Evolutionary conservation across 192 early-diverging fungal species (phyloP), one percentile per base, ranked within the genome.

Genomic region (Gigaspora rosea): DNA sequence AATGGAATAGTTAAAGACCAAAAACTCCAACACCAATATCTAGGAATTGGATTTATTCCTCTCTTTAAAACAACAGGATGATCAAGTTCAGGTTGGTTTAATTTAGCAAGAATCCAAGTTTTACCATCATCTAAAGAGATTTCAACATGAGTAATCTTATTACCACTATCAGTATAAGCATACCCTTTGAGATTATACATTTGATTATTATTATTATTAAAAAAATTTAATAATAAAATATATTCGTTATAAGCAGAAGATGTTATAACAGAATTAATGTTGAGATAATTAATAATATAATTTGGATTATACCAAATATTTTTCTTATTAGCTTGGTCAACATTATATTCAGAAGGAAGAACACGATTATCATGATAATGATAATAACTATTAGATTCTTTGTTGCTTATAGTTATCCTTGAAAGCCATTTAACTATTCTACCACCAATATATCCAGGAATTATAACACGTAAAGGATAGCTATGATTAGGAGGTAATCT

Each of bases 381-480:
- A 82, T 94, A 96, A 72, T 84, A 88, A 78, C 85, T 89, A 27
- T 78, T 78, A 13, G 92, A 92, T 75, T 90, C 88, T 27, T 76
- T 36, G 48, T 87, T 85, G 48, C 85, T 80, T 41, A 94, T 84
- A 8, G 80, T 85, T 33, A 96, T 85, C 59, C 81, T 83, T 57
- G 78, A 73, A 27, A 96, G 81, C 93, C 93, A 96, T 75, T 97
- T 97, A 79, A 96, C 91, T 76, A 84, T 91, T 48, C 96, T 88
- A 1, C 94, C 96, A 18, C 95, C 96, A 49, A 97, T 95, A 73
- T 89, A 85, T 3, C 96, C 96, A 32, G 95, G 95, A 7, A 96
- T 90, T 50, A 97, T 89, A n/a, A 92, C 87, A 16, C 96, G 93
- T 11, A 95, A 75, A 4, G 96, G 96, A 76, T 85, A 93, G 7